A percentile compares a stretch with the other conserved stretches of the same genome.
phyloP scores from a whole-genome alignment of 2,329 filamentous ascomycete species.

The Fusarium mangiferae region DNA sequence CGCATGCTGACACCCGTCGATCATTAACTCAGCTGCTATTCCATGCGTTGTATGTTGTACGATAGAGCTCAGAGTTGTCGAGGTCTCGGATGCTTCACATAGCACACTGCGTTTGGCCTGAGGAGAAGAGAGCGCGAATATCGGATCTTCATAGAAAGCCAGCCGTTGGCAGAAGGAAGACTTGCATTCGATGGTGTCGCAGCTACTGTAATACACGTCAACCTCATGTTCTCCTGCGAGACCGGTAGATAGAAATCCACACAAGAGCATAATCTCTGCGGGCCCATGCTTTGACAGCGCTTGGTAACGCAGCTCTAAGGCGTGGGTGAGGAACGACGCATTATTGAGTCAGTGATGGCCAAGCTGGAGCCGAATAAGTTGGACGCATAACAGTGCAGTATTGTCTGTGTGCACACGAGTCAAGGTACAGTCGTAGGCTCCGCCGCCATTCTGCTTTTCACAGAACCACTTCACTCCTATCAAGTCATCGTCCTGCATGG shows the following conservation, averaged over 20 bases:
- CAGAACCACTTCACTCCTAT: neutral
- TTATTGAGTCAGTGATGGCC: neutral
- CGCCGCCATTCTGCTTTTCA: neutral
- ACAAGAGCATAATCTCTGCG: constrained; percentile 20
- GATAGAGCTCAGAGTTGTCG: neutral
- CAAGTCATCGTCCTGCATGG: neutral
- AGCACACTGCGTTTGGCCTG: neutral
- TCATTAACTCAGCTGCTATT: constrained; percentile 15
- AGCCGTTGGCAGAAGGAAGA: neutral
- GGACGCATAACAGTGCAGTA: neutral
- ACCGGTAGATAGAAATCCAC: constrained; percentile 34
- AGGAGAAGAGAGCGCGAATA: neutral
- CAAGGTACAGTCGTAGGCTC: neutral
- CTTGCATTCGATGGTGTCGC: neutral
- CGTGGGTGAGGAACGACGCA: neutral
- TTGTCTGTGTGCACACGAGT: constrained; percentile 17
- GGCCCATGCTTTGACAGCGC: constrained; percentile 32
- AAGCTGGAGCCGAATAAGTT: neutral
- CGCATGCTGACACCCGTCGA: constrained; percentile 23
- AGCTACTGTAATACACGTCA: constrained; percentile 16
- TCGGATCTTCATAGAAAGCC: neutral
- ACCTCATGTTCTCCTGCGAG: constrained; percentile 21
- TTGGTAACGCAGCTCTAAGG: constrained; percentile 19
- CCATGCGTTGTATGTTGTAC: neutral
- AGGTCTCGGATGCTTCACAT: neutral